These are phyloP conservation scores for Groenewaldozyma sp. DNA, from an alignment of 1,139 yeast genomes.

Conservation along the genomic window DNA sequence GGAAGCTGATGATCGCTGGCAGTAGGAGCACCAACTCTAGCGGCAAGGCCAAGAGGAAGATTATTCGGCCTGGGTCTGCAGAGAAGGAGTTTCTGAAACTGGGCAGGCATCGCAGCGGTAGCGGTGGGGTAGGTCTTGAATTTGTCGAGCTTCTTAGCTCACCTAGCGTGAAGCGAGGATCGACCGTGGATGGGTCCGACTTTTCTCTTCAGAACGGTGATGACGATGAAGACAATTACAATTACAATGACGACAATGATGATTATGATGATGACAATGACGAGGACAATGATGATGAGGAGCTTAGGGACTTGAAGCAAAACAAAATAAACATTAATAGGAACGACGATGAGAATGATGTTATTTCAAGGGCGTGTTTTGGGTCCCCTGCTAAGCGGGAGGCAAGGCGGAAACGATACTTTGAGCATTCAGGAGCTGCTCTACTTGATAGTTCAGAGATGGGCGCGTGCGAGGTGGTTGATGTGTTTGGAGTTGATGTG, in stretches of 20 bases:
- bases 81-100: too few species aligned
- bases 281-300: background rate
- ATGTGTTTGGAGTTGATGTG: slow-evolving; percentile 49
- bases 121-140: too few species aligned
- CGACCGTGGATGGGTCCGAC: slow-evolving; percentile 37
- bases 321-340: too few species aligned
- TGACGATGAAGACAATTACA: background rate
- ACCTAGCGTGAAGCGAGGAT: slow-evolving; percentile 4
- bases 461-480: slow-evolving; percentile 25
- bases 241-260: background rate
- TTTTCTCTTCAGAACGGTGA: too few species aligned
- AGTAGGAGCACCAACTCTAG: too few species aligned
- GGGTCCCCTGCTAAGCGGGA: slow-evolving; percentile 34
- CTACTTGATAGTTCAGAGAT: slow-evolving; percentile 15
- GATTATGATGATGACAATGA: background rate
- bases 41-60: too few species aligned
- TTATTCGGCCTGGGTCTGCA: too few species aligned
- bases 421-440: slow-evolving; percentile 22
- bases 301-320: too few species aligned
- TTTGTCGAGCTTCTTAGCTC: slow-evolving; percentile 2
- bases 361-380: slow-evolving; percentile 35
- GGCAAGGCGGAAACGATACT: slow-evolving; percentile 24
- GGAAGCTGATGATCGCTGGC: too few species aligned
- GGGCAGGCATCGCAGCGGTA: too few species aligned
- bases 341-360: slow-evolving; percentile 47